Evolutionary conservation across 2,329 filamentous ascomycete species (phyloP), one percentile per base, ranked within the genome.

Genomic region (Colletotrichum gloeosporioides): DNA sequence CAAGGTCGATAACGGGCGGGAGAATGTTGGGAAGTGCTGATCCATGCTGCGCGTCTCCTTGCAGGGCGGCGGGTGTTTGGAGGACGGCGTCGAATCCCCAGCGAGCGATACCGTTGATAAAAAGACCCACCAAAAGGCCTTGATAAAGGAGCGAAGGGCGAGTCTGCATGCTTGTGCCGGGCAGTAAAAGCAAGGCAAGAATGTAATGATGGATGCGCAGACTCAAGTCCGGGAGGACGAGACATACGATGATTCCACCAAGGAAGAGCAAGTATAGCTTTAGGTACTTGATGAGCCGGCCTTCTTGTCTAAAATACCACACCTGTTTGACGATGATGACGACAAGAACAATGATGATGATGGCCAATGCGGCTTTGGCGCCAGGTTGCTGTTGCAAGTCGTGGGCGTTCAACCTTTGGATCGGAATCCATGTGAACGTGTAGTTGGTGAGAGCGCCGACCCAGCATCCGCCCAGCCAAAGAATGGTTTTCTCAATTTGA

Each of bases 161-260:
- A 8, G 95, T 99, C 79, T 98, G 96, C 84, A 99, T 92, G 69
- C 92, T 93, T 0, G 97, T 99, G 0, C 96, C 97, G 0, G 96
- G 95, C 7, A 99, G 90, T 1, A 99, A 90, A 0, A 99, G 88
- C 16, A 99, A 90, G 2, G 93, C 96, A 6, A 99, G 89, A 78
- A 99, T 95, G 83, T 99, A 99, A 84, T 99, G 97, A 82, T 99
- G 97, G 73, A 99, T 96, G 39, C 97, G 93, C 66, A 99, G 89
- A 77, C 93, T 94, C 68, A 98, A 91, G 9, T 92, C 91, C 0
- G 96, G 96, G 8, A 98, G 85, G 2, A 90, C 86, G 15, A 98
- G 88, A 39, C 94, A 90, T 66, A 96, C 86, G 34, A 97, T 82
- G 44, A 99, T 91, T n/a, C 88, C 89, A 4, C 87, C 82, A 3